Evolutionary conservation across 1,284 basidiomycete genomes (phyloP).

Genomic region (Singerocomus rubriflavus): DNA sequence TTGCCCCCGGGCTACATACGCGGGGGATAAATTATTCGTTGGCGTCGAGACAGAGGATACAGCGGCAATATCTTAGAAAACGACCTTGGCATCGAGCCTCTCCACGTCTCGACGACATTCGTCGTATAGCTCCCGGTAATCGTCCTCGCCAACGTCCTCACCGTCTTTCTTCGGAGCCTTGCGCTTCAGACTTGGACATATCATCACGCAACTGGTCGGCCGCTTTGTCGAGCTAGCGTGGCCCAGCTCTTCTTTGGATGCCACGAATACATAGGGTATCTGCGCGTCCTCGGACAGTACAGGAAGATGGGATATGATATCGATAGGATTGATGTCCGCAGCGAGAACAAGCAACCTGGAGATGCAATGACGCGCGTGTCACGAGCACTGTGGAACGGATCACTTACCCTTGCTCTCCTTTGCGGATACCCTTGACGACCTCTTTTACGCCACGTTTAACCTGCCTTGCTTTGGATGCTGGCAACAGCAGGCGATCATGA

Average conservation of each 20-base stretch:
- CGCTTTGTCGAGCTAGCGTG: constrained; percentile 96
- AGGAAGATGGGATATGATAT: constrained; percentile 97
- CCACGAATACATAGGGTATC: constrained; percentile 89
- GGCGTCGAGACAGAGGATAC: not conserved
- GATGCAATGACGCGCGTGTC: constrained; percentile 6
- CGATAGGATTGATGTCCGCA: constrained; percentile 96
- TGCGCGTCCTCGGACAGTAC: constrained; percentile 92
- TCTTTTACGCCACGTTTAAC: constrained; percentile 96
- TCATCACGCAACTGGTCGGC: constrained; percentile 97
- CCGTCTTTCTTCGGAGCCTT: constrained; percentile 65
- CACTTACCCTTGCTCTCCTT: constrained; percentile 89
- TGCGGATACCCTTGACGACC: constrained; percentile 92
- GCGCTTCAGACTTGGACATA: constrained; percentile 78
- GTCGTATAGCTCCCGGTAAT: constrained; percentile 81
- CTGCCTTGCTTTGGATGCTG: constrained; percentile 88
- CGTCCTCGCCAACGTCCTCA: constrained; percentile 63
- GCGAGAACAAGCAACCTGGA: constrained; percentile 86
- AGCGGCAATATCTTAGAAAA: constrained; percentile 47
- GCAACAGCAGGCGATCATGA: constrained; percentile 4
- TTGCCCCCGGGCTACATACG: not conserved
- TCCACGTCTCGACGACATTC: constrained; percentile 84
- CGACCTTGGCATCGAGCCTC: constrained; percentile 70
- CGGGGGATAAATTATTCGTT: not conserved
- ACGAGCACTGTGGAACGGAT: not conserved
- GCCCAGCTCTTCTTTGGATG: constrained; percentile 93